Base-by-base conservation (phyloP, 495 filamentous ascomycete species). In the Hypoxylon fuscum region DNA sequence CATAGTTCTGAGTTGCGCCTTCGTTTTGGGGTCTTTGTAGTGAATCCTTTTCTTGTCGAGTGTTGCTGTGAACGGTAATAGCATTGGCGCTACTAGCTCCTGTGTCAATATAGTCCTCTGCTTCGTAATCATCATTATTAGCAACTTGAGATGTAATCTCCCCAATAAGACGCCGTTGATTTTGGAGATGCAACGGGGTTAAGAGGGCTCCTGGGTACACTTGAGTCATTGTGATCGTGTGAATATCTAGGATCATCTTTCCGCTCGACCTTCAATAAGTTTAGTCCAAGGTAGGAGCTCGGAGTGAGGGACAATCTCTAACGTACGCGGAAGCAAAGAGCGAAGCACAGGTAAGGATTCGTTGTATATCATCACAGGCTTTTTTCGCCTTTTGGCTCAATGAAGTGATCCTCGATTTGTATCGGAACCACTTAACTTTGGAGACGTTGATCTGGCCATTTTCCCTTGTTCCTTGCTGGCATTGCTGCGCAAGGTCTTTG, bases 201-300 rank as follows among this genome's bases (percentile, higher is more conserved):
- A 23, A 0, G n/a, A 14, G 6, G 18, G 1, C 8, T 14, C 20
- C 8, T 9, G 20, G 38, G 10, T 21, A 37, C 3, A 2, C 11
- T 23, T 32, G 35, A 3, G 43, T 58, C 5, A 17, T 49, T 21
- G 49, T 23, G 10, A 58, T 49, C 15, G 54, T 18, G 8, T 53
- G 41, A 15, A 64, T 58, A 37, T 58, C 60, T 14, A 58, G 5
- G 3, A 64, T 21, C 47, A 64, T 57, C 23, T 12, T 57, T 5
- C 47, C 53, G 6, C 52, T 29, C 3, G 45, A 32, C 22, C 52
- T 63, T 27, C 17, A 25, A 5, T 15, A 2, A 1, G 6, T 10
- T 55, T 5, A 62, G 45, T 4, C 6, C 37, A 2, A 52, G 0
- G 3, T 45, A 12, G 23, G 10, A 11, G 7, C 5, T 1, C 6